These are phyloP conservation scores for Pseudocercospora fuligena DNA, from an alignment of 2,329 filamentous ascomycete species.

Conservation along the genomic window DNA sequence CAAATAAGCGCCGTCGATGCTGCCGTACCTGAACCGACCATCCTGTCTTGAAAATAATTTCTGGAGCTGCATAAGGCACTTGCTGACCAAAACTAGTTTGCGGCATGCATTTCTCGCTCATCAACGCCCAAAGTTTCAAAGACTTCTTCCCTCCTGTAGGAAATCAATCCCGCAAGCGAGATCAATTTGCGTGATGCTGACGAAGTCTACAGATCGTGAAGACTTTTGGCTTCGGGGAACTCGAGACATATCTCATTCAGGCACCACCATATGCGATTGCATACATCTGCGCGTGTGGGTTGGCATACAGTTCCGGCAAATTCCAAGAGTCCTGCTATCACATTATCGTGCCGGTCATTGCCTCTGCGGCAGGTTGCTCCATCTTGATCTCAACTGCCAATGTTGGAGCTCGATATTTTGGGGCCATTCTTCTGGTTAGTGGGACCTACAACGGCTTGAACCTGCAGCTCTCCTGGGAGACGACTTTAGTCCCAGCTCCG, in stretches of 20 bases:
- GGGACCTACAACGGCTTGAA: slow-evolving; percentile 44
- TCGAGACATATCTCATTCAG: slow-evolving; percentile 47
- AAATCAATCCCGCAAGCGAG: too few species aligned
- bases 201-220: too few species aligned
- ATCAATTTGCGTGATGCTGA: too few species aligned
- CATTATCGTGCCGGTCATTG: slow-evolving; percentile 32
- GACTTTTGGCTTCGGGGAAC: slow-evolving; percentile 16
- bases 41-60: too few species aligned
- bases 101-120: slow-evolving; percentile 46
- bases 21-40: too few species aligned
- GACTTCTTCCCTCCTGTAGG: slow-evolving; percentile 41
- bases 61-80: too few species aligned
- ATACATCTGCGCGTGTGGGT: slow-evolving; percentile 34
- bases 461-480: slow-evolving; percentile 21
- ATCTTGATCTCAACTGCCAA: slow-evolving; percentile 41
- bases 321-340: slow-evolving; percentile 31
- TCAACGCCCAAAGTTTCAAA: slow-evolving; percentile 42
- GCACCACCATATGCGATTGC: slow-evolving; percentile 47
- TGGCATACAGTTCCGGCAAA: slow-evolving; percentile 38
- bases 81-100: slow-evolving; percentile 42
- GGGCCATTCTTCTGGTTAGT: slow-evolving; percentile 38
- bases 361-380: slow-evolving; percentile 33
- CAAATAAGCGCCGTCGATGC: too few species aligned
- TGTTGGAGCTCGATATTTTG: slow-evolving; percentile 40
- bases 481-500: slow-evolving; percentile 44